Percentiles rank a stretch among this genome's conserved stretches.
phyloP scores from a whole-genome alignment of 2,329 filamentous ascomycete genomes.

The Penicillium sclerotigenum region DNA sequence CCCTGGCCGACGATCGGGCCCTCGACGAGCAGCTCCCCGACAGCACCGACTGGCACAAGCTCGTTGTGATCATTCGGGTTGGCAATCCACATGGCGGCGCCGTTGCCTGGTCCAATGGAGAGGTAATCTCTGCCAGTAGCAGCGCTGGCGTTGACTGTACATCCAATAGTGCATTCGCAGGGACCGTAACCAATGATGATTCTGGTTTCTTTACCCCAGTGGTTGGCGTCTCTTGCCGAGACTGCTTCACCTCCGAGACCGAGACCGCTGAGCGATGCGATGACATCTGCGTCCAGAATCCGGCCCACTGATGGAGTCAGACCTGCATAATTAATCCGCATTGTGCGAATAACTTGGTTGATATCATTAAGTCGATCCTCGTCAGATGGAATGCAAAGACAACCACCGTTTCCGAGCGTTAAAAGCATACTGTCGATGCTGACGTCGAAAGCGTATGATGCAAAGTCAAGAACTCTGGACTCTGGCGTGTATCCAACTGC shows the following conservation, averaged over 20 bases:
- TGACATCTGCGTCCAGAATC: conserved; percentile 42
- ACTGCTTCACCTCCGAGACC: conserved; percentile 47
- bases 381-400: conserved; percentile 57
- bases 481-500: conserved; percentile 50
- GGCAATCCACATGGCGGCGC: conserved; percentile 41
- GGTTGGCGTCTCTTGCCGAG: conserved; percentile 40
- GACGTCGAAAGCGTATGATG: conserved; percentile 55
- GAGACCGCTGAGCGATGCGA: conserved; percentile 42
- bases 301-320: conserved; percentile 60
- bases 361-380: conserved; percentile 51
- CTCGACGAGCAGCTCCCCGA: conserved; percentile 49
- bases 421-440: conserved; percentile 55
- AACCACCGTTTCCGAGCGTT: conserved; percentile 56
- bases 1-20: conserved; percentile 49
- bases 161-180: conserved; percentile 44
- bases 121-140: conserved; percentile 36
- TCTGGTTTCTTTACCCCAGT: conserved; percentile 42
- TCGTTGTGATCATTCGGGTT: conserved; percentile 38
- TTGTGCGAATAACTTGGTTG: conserved; percentile 48
- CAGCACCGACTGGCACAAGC: conserved; percentile 43
- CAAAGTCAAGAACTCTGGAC: conserved; percentile 61
- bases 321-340: conserved; percentile 54
- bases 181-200: conserved; percentile 48
- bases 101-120: conserved; percentile 40
- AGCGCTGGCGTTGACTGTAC: conserved; percentile 39